A percentile compares a stretch with the other conserved stretches of the same genome.
Evolutionary conservation across 2,329 filamentous ascomycete species (phyloP).

Genomic region (Hypoxylon sp.): DNA sequence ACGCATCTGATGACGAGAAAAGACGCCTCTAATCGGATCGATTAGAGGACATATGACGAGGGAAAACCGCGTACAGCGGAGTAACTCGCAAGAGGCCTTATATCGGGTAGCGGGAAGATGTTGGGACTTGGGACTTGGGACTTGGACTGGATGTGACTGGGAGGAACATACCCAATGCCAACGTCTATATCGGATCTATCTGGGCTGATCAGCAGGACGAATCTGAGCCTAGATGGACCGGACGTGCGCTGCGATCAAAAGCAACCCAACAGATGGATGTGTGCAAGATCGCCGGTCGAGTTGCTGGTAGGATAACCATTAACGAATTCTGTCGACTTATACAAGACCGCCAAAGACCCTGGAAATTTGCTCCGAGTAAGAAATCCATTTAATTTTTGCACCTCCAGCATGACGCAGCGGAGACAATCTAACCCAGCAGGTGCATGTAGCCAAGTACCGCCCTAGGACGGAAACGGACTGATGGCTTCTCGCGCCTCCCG

Average conservation of each 20-base stretch:
- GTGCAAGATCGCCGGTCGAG: background rate
- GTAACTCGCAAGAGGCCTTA: background rate
- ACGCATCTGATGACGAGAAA: background rate
- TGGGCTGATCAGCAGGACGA: background rate
- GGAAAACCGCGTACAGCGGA: background rate
- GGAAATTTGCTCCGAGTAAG: slow-evolving; percentile 9
- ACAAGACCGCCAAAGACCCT: slow-evolving; percentile 1
- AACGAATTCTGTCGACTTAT: slow-evolving; percentile 6
- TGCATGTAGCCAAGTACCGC: slow-evolving; percentile 8
- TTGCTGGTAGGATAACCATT: background rate
- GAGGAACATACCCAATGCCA: slow-evolving; percentile 13
- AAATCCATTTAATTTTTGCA: slow-evolving; percentile 9
- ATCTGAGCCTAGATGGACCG: background rate
- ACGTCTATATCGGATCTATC: background rate
- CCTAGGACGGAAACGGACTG: background rate
- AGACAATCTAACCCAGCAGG: too few species aligned
- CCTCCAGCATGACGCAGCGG: slow-evolving; percentile 13
- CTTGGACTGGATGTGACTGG: too few species aligned
- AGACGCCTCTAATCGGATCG: background rate
- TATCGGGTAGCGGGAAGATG: slow-evolving; percentile 1
- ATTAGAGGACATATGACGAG: background rate
- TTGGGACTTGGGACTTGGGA: too few species aligned
- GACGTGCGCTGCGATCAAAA: slow-evolving; percentile 14
- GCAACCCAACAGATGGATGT: background rate
- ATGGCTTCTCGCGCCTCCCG: too few species aligned